phyloP scores from a whole-genome alignment of 495 filamentous ascomycete species.

The Neurospora hispaniola region DNA sequence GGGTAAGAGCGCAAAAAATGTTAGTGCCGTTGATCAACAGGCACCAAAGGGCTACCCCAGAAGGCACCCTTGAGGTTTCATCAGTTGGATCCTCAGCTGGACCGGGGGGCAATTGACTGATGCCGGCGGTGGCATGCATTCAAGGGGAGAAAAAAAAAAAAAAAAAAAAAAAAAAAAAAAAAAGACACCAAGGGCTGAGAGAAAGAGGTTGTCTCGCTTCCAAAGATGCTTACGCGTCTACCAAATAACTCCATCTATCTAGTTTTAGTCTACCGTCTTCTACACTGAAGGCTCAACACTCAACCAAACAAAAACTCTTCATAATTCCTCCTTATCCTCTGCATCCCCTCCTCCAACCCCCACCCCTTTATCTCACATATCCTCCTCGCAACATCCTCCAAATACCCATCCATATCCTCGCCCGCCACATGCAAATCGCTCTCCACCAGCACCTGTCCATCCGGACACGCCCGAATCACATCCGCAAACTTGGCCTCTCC shows the following conservation, averaged over 20 bases:
- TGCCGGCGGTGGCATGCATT: neutral
- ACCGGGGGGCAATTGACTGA: neutral
- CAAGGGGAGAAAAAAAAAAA: neutral
- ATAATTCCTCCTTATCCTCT: constrained; percentile 67
- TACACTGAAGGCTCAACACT: neutral
- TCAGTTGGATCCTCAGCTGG: neutral
- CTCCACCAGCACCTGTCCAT: constrained; percentile 72
- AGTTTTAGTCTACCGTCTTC: neutral
- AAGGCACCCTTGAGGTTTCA: neutral
- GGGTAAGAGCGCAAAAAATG: neutral
- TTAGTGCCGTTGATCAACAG: neutral
- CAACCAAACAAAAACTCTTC: constrained; percentile 64
- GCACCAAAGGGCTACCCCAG: neutral
- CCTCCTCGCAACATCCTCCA: constrained; percentile 63
- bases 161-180: neutral
- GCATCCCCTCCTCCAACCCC: constrained; percentile 60
- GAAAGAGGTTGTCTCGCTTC: neutral
- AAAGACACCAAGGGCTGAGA: neutral
- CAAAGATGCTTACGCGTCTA: neutral
- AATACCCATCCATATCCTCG: constrained; percentile 61
- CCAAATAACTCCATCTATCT: neutral
- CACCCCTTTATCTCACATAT: constrained; percentile 74
- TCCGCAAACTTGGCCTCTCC: constrained; percentile 37
- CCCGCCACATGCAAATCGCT: constrained; percentile 87
- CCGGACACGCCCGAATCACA: constrained; percentile 64